phyloP scores from a whole-genome alignment of 179 eudicot genomes.

The Silene coronaria region DNA sequence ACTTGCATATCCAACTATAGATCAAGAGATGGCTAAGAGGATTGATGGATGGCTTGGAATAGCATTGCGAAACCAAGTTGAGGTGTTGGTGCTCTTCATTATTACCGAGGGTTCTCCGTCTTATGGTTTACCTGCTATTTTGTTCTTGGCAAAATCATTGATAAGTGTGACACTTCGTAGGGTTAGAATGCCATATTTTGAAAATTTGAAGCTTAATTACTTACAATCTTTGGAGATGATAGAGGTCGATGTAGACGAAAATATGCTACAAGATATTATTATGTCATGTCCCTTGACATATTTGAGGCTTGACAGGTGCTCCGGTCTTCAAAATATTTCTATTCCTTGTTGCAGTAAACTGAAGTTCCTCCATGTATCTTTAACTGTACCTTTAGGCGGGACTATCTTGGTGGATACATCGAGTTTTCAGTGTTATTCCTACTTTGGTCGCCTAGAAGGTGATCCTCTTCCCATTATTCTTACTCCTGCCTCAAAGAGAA shows the following conservation, averaged over 20 bases:
- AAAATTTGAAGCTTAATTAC: not conserved
- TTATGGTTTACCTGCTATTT: not conserved
- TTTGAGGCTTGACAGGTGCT: not conserved
- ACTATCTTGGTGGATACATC: not conserved
- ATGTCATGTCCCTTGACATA: not conserved
- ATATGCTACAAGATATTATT: not conserved
- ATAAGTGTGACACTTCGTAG: not conserved
- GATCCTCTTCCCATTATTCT: not conserved
- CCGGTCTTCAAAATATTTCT: not conserved
- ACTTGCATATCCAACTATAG: not conserved
- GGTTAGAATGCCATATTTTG: not conserved
- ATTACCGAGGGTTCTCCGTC: not conserved
- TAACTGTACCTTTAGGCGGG: not conserved
- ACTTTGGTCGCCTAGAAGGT: not conserved
- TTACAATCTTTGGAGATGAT: not conserved
- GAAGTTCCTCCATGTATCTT: not conserved
- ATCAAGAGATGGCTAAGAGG: not conserved
- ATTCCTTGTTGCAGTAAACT: not conserved
- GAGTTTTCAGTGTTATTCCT: not conserved
- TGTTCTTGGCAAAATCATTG: conserved; percentile 1
- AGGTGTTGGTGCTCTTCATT: not conserved
- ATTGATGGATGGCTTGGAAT: conserved; percentile 6
- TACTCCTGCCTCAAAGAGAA: not conserved
- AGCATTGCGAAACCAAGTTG: conserved; percentile 1
- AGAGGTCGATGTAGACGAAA: not conserved